Evolutionary conservation across 352 stramenopile genomes (phyloP).

Genomic region (Globisporangium solare): DNA sequence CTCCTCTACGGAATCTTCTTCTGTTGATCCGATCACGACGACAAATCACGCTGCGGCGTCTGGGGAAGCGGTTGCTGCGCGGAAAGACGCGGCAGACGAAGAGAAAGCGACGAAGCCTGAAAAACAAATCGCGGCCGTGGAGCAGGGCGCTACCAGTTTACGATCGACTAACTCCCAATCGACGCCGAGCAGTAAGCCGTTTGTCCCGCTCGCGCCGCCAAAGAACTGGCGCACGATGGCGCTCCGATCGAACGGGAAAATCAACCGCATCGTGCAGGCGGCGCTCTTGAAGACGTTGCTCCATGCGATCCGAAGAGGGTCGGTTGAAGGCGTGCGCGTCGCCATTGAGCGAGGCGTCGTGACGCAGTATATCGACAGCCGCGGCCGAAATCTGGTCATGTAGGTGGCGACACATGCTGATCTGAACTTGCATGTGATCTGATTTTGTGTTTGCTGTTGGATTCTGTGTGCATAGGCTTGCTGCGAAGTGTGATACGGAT

Average conservation of each 20-base stretch:
- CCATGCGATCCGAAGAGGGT: conserved; percentile 72
- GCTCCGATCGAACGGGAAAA: conserved; percentile 55
- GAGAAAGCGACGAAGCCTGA: conserved; percentile 4
- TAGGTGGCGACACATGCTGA: conserved; percentile 11
- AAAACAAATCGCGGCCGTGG: not conserved
- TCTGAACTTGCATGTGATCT: not conserved
- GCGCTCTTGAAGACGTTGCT: conserved; percentile 83
- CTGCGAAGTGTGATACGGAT: conserved; percentile 78
- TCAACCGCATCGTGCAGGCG: conserved; percentile 74
- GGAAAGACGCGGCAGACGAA: too few species aligned
- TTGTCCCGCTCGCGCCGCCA: conserved; percentile 37
- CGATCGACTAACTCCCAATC: not conserved
- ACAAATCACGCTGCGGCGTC: not conserved
- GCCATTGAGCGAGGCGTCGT: conserved; percentile 80
- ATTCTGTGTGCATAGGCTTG: conserved; percentile 31
- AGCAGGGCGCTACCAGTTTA: conserved; percentile 4
- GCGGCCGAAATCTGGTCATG: conserved; percentile 82
- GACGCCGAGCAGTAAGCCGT: conserved; percentile 23
- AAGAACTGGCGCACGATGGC: conserved; percentile 46
- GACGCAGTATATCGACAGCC: conserved; percentile 71
- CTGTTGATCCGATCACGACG: too few species aligned
- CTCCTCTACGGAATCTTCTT: too few species aligned
- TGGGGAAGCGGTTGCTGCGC: too few species aligned
- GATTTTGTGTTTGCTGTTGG: not conserved
- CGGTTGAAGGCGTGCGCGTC: conserved; percentile 77